Evolutionary conservation across 441 rosid genomes (phyloP).

Genomic region (Croton setiger): DNA sequence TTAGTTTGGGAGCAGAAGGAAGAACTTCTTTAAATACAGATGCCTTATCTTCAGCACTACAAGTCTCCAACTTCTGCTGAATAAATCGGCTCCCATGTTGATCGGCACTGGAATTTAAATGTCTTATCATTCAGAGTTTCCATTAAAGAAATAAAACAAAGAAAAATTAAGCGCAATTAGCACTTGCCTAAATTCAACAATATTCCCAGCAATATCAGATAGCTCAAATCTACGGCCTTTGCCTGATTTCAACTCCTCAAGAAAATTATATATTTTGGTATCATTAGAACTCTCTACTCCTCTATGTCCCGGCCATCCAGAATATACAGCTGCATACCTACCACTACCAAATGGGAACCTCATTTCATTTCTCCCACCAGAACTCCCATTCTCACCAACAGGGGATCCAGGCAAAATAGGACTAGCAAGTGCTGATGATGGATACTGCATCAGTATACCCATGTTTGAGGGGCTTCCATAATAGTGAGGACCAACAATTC

Average conservation of each 20-base stretch:
- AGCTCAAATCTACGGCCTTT: conserved; percentile 66
- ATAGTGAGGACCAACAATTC: conserved; percentile 31
- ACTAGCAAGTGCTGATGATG: conserved; percentile 33
- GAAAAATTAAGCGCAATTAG: conserved; percentile 3
- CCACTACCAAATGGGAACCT: conserved; percentile 26
- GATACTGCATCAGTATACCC: conserved; percentile 47
- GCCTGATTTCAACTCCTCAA: conserved; percentile 66
- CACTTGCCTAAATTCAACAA: conserved; percentile 69
- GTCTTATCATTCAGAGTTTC: conserved; percentile 18
- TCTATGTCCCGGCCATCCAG: conserved; percentile 53
- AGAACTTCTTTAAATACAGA: conserved; percentile 61
- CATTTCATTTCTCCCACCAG: conserved; percentile 32
- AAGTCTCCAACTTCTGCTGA: conserved; percentile 67
- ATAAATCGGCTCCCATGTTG: conserved; percentile 79
- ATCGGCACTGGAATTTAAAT: conserved; percentile 52
- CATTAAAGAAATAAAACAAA: conserved; percentile 13
- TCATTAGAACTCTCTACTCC: conserved; percentile 38
- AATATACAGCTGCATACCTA: conserved; percentile 33
- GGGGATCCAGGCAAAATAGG: conserved; percentile 43
- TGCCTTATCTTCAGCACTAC: conserved; percentile 54
- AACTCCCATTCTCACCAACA: conserved; percentile 19
- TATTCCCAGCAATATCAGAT: conserved; percentile 60
- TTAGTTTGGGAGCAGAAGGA: conserved; percentile 56
- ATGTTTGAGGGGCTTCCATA: conserved; percentile 36
- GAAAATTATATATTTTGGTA: conserved; percentile 41